Percentiles rank a stretch among this genome's conserved stretches.
phyloP scores from a whole-genome alignment of 1,284 basidiomycete genomes.

The Ceratobasidium sp. region DNA sequence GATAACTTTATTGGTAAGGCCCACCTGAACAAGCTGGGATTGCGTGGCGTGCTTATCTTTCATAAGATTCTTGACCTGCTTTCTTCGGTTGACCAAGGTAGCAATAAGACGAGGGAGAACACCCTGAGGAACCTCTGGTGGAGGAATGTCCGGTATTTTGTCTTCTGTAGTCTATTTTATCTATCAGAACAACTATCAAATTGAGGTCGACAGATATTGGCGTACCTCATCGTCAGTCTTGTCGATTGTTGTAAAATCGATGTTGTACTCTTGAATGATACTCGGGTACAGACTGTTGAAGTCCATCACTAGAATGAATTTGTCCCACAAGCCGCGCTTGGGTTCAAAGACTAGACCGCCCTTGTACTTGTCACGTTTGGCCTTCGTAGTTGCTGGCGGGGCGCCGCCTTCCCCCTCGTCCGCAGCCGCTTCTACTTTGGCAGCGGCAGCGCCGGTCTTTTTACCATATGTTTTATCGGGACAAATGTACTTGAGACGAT shows the following conservation, averaged over 20 bases:
- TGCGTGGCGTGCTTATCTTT: constrained; percentile 86
- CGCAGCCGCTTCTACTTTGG: constrained; percentile 76
- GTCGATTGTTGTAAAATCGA: constrained; percentile 98
- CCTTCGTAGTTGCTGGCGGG: constrained; percentile 67
- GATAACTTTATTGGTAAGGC: constrained; percentile 38
- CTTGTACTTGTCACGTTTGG: constrained; percentile 96
- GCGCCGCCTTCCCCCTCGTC: constrained; percentile 67
- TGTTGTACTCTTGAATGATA: constrained; percentile 99
- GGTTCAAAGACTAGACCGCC: constrained; percentile 99
- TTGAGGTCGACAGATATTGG: constrained; percentile 33
- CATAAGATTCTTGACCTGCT: constrained; percentile 95
- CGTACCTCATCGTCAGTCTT: constrained; percentile 74
- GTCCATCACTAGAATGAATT: constrained; percentile 98
- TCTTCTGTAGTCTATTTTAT: constrained; percentile 77
- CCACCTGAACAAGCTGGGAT: constrained; percentile 88
- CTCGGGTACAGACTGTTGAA: constrained; percentile 99
- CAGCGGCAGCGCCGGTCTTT: constrained; percentile 68
- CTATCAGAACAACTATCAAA: constrained; percentile 44
- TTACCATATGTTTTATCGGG: constrained; percentile 94
- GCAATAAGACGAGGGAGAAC: constrained; percentile 97
- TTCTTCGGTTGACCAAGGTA: constrained; percentile 90
- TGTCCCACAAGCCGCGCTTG: constrained; percentile 97
- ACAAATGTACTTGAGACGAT: constrained; percentile 94
- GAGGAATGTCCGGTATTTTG: constrained; percentile 91
- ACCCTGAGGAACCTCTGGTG: constrained; percentile 81